Evolutionary conservation across 306 rosid genomes (phyloP).

Genomic region (Vigna radiata): DNA sequence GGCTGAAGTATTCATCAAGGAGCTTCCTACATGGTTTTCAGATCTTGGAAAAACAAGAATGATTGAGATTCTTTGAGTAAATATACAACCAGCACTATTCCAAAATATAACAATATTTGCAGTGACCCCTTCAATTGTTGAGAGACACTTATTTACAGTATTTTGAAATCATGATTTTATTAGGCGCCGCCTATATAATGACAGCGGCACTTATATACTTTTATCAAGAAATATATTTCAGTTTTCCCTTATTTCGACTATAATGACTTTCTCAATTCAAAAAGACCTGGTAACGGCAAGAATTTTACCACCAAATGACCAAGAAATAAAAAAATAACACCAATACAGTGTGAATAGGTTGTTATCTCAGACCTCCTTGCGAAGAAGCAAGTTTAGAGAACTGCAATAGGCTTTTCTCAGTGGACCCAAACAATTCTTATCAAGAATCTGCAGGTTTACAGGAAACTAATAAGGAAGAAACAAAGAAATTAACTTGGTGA

Average conservation of each 20-base stretch:
- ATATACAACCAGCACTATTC: neutral
- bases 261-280: conserved; percentile 33
- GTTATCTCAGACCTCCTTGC: conserved; percentile 79
- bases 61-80: neutral
- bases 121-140: neutral
- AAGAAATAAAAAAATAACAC: conserved; percentile 38
- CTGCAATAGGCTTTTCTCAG: conserved; percentile 85
- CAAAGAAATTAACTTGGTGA: conserved; percentile 7
- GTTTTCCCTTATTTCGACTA: neutral
- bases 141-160: neutral
- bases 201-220: neutral
- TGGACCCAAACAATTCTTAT: conserved; percentile 75
- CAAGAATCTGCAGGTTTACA: conserved; percentile 75
- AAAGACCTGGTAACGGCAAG: conserved; percentile 19
- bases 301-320: conserved; percentile 33
- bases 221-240: neutral
- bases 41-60: too few relatives aligned
- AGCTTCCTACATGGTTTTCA: too few relatives aligned
- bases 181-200: neutral
- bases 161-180: neutral
- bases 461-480: conserved; percentile 32
- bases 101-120: neutral
- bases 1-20: too few relatives aligned
- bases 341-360: conserved; percentile 37
- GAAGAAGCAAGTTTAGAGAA: conserved; percentile 95